Evolutionary conservation across 2,329 filamentous ascomycete species (phyloP).

Genomic region (Colletotrichum melonis): DNA sequence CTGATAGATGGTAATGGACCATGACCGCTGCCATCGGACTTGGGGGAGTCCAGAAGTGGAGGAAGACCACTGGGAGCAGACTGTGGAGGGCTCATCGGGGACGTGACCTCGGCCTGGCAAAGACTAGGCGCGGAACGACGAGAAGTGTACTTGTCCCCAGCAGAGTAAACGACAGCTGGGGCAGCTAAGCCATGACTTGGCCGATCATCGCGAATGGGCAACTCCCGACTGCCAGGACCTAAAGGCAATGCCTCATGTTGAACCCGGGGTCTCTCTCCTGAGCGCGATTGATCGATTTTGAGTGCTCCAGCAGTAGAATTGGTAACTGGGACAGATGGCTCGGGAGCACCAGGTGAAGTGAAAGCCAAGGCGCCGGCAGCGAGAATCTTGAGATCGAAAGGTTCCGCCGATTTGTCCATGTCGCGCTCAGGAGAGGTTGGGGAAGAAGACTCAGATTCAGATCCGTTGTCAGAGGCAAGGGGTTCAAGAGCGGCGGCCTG

Average conservation of each 20-base stretch:
- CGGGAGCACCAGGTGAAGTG: conserved; percentile 28
- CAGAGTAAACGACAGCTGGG: conserved; percentile 25
- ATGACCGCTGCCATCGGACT: conserved; percentile 48
- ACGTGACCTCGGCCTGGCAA: conserved; percentile 18
- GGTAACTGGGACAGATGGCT: conserved; percentile 28
- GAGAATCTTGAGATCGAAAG: conserved; percentile 44
- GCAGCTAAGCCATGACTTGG: conserved; percentile 20
- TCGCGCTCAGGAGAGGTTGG: conserved; percentile 31
- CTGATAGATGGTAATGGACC: conserved; percentile 51
- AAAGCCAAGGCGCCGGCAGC: conserved; percentile 46
- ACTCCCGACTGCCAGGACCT: conserved; percentile 41
- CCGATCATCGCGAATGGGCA: conserved; percentile 49
- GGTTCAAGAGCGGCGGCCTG: conserved; percentile 63
- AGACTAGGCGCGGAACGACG: not conserved
- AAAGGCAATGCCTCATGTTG: not conserved
- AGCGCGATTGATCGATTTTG: conserved; percentile 6
- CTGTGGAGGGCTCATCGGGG: conserved; percentile 29
- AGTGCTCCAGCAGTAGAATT: conserved; percentile 35
- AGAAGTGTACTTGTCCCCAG: conserved; percentile 19
- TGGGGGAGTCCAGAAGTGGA: conserved; percentile 50
- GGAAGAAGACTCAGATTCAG: conserved; percentile 32
- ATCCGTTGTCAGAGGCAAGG: conserved; percentile 51
- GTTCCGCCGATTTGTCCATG: conserved; percentile 11
- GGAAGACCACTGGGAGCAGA: conserved; percentile 45
- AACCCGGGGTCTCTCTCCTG: not conserved